These are phyloP conservation scores for Vanrija sp. DNA, from an alignment of 1,284 basidiomycete species.

Conservation along the genomic window DNA sequence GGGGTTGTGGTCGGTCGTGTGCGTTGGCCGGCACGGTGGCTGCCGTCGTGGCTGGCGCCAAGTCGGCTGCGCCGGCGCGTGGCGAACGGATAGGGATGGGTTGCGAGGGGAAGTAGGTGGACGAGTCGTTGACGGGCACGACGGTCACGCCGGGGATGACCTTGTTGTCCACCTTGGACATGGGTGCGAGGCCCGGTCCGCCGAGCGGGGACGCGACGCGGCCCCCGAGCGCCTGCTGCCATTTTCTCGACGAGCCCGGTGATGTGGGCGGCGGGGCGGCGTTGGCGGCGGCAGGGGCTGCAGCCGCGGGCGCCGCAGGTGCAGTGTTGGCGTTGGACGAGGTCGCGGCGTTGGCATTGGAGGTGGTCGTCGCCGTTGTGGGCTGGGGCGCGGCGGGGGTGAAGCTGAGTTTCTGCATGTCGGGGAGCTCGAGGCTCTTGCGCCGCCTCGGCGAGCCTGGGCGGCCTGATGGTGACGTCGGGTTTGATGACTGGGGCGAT, in stretches of 20 bases:
- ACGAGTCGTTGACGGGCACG: conserved; percentile 19
- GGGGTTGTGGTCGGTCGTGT: conserved; percentile 5
- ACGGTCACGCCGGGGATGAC: conserved; percentile 12
- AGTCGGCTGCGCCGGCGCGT: conserved; percentile 1
- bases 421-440: conserved; percentile 48
- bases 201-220: conserved; percentile 24
- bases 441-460: conserved; percentile 40
- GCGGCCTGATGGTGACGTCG: conserved; percentile 38
- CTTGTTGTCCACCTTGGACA: conserved; percentile 16
- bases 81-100: conserved; percentile 22
- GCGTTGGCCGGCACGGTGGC: not conserved
- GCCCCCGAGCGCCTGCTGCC: conserved; percentile 33
- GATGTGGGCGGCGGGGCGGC: conserved; percentile 4
- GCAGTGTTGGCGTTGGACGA: not conserved
- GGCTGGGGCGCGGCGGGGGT: conserved; percentile 43
- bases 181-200: conserved; percentile 22
- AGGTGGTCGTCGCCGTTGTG: conserved; percentile 39
- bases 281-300: not conserved
- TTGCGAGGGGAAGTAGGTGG: conserved; percentile 17
- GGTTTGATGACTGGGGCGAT: conserved; percentile 37
- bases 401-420: conserved; percentile 47
- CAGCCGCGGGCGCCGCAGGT: not conserved
- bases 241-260: conserved; percentile 11
- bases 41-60: not conserved
- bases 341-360: conserved; percentile 29